These are phyloP conservation scores for Calvatia gigantea DNA, from an alignment of 768 basidiomycete species.

Conservation along the genomic window DNA sequence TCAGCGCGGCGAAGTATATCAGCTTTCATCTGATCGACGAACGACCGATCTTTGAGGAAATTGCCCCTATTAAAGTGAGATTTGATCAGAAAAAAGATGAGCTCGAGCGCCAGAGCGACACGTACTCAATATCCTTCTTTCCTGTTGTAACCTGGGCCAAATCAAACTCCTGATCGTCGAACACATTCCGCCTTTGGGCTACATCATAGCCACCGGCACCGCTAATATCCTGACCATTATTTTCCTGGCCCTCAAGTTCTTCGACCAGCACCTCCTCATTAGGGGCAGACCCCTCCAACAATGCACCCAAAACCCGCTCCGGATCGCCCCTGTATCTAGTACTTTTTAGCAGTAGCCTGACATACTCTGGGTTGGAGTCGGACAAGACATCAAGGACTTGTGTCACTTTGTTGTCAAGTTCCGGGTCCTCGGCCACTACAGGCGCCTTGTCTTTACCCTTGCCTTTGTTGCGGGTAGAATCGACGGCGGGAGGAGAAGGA, in stretches of 20 bases:
- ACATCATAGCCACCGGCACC: constrained; percentile 17
- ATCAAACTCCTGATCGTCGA: constrained; percentile 73
- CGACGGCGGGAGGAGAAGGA: neutral
- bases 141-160: constrained; percentile 54
- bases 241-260: constrained; percentile 5
- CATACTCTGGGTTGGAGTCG: constrained; percentile 50
- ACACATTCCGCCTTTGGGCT: constrained; percentile 64
- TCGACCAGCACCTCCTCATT: constrained; percentile 23
- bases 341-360: constrained; percentile 53
- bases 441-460: constrained; percentile 38
- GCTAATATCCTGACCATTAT: neutral
- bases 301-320: constrained; percentile 62
- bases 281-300: constrained; percentile 75
- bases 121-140: constrained; percentile 53
- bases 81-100: neutral
- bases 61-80: constrained; percentile 25
- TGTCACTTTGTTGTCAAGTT: constrained; percentile 54
- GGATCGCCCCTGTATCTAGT: constrained; percentile 48
- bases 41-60: constrained; percentile 51
- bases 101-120: neutral
- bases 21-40: constrained; percentile 75
- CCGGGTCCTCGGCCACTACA: constrained; percentile 28
- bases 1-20: constrained; percentile 79
- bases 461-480: constrained; percentile 24
- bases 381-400: constrained; percentile 81